Evolutionary conservation across 2,329 filamentous ascomycete species (phyloP).

Genomic region (Zymoseptoria pseudotritici): DNA sequence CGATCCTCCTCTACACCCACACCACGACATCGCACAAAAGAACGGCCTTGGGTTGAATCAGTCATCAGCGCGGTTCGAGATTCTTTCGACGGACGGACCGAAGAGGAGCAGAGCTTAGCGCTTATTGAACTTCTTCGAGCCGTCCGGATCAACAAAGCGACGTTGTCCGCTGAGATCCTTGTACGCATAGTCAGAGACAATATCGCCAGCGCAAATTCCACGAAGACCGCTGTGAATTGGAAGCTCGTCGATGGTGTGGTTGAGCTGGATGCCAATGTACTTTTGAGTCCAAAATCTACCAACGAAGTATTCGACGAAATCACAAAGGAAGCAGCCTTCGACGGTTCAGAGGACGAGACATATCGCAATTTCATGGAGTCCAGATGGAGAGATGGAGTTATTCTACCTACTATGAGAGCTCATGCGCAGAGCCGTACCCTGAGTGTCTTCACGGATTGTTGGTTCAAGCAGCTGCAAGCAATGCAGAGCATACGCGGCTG

Average conservation of each 20-base stretch:
- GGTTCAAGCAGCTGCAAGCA: slow-evolving; percentile 21
- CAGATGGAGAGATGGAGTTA: slow-evolving; percentile 10
- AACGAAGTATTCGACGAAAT: slow-evolving; percentile 7
- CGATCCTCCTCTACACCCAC: slow-evolving; percentile 35
- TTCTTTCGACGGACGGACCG: slow-evolving; percentile 20
- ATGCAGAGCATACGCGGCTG: neutral
- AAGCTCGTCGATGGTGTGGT: slow-evolving; percentile 37
- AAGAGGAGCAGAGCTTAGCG: slow-evolving; percentile 17
- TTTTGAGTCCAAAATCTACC: slow-evolving; percentile 26
- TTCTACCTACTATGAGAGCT: slow-evolving; percentile 26
- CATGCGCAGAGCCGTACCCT: slow-evolving; percentile 24
- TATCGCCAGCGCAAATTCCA: slow-evolving; percentile 1
- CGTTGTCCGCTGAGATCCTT: slow-evolving; percentile 14
- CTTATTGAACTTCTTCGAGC: slow-evolving; percentile 21
- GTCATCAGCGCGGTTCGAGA: slow-evolving; percentile 32
- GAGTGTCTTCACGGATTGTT: slow-evolving; percentile 22
- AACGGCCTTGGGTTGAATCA: slow-evolving; percentile 40
- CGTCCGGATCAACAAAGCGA: slow-evolving; percentile 8
- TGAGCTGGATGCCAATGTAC: slow-evolving; percentile 40
- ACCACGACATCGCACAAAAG: slow-evolving; percentile 33
- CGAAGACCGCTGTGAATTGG: slow-evolving; percentile 29
- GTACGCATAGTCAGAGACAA: slow-evolving; percentile 10
- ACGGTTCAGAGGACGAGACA: neutral
- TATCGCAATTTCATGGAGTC: neutral
- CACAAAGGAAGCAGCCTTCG: neutral